Evolutionary conservation across 306 rosid genomes (phyloP).

Genomic region (Acacia acuminata): DNA sequence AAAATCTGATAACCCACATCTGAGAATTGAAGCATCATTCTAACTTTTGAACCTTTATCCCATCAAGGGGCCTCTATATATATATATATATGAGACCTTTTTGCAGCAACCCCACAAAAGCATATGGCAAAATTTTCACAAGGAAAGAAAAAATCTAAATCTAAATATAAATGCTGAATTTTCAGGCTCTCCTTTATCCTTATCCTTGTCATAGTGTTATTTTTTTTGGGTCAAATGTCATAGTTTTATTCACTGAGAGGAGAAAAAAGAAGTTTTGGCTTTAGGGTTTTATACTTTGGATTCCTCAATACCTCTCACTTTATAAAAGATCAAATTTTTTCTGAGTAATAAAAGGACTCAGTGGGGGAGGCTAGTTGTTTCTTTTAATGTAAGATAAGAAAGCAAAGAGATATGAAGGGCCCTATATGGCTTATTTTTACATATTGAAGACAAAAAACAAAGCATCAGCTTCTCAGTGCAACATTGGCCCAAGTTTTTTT

Average conservation of each 20-base stretch:
- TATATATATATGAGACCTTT: conserved; percentile 28
- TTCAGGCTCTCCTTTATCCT: conserved; percentile 41
- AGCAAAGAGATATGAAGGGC: conserved; percentile 11
- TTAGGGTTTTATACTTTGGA: conserved; percentile 72
- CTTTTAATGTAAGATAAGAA: conserved; percentile 11
- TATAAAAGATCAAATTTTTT: conserved; percentile 38
- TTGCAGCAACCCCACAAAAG: conserved; percentile 52
- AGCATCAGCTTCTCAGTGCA: conserved; percentile 29
- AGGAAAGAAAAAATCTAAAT: conserved; percentile 29
- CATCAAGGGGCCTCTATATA: conserved; percentile 30
- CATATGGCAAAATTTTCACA: conserved; percentile 38
- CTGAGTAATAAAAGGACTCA: conserved; percentile 31
- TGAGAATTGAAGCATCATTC: conserved; percentile 61
- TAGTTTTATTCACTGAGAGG: conserved; percentile 18
- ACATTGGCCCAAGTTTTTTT: conserved; percentile 16
- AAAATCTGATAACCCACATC: conserved; percentile 51
- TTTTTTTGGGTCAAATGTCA: conserved; percentile 8
- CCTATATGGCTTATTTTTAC: conserved; percentile 25
- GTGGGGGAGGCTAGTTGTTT: conserved; percentile 8
- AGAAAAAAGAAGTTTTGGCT: conserved; percentile 59
- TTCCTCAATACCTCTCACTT: conserved; percentile 54
- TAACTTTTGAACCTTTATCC: conserved; percentile 63
- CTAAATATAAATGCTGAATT: conserved; percentile 21
- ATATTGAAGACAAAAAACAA: conserved; percentile 37
- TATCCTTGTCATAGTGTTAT: conserved; percentile 28